A percentile compares a stretch with the other conserved stretches of the same genome.
Conservation (phyloP, 371 early-diverging fungal species). For the Syncephalastrum racemosum region DNA sequence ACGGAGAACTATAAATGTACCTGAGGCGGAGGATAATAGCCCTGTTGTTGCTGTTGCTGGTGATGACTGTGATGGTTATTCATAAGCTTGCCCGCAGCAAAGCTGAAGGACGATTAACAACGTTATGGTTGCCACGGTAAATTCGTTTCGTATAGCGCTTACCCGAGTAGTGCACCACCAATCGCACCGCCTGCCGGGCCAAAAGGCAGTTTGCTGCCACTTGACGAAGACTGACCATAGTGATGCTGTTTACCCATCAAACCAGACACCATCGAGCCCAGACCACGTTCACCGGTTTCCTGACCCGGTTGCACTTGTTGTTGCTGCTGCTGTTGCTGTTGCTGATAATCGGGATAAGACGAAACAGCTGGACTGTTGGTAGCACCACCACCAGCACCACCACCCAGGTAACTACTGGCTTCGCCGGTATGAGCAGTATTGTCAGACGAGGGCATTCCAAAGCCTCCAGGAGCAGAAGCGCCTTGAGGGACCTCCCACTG, state of each 20-base stretch:
- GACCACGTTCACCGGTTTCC: slow-evolving; percentile 19
- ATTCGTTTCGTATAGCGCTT: neutral
- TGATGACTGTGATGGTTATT: slow-evolving; percentile 4
- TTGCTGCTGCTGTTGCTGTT: slow-evolving; percentile 13
- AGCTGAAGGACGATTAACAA: neutral
- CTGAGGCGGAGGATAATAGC: slow-evolving; percentile 6
- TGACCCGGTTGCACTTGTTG: slow-evolving; percentile 12
- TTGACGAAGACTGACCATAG: neutral
- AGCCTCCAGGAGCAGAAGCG: slow-evolving; percentile 5
- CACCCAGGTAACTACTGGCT: slow-evolving; percentile 21
- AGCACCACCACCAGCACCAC: neutral
- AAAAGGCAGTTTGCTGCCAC: slow-evolving; percentile 9
- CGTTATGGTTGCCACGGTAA: neutral
- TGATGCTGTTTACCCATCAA: slow-evolving; percentile 17
- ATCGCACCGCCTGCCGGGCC: slow-evolving; percentile 19
- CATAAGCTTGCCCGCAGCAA: slow-evolving; percentile 19
- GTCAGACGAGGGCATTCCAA: slow-evolving; percentile 2
- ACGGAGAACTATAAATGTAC: neutral
- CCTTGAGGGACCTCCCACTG: slow-evolving; percentile 41
- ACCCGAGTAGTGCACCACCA: slow-evolving; percentile 25
- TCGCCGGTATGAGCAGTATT: slow-evolving; percentile 17
- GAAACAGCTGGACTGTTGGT: slow-evolving; percentile 2
- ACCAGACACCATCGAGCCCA: slow-evolving; percentile 22
- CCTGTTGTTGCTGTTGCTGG: slow-evolving; percentile 8
- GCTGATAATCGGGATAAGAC: neutral